A percentile compares a stretch with the other conserved stretches of the same genome.
phyloP scores from a whole-genome alignment of 2,329 filamentous ascomycete genomes.

The Biscogniauxia marginata region DNA sequence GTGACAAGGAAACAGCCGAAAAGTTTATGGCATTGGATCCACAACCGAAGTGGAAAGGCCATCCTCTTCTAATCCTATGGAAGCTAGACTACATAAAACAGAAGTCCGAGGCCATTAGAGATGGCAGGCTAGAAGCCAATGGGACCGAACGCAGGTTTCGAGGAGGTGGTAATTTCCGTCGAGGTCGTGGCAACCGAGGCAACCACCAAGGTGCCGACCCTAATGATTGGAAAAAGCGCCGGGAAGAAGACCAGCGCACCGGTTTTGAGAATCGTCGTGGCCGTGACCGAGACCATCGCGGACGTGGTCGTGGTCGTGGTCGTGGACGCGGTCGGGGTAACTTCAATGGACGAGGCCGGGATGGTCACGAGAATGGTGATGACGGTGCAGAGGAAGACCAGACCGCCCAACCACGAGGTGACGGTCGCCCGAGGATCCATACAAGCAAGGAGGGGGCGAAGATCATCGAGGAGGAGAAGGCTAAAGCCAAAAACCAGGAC shows the following conservation, averaged over 20 bases:
- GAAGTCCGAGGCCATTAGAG: conserved; percentile 70
- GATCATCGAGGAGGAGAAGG: conserved; percentile 31
- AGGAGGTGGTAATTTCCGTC: conserved; percentile 39
- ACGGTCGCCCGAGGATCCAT: conserved; percentile 44
- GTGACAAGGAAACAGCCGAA: conserved; percentile 72
- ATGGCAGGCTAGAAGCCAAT: conserved; percentile 66
- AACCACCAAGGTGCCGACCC: conserved; percentile 37
- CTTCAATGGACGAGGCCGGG: conserved; percentile 34
- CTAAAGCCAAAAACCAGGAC: conserved; percentile 17
- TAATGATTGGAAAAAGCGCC: conserved; percentile 64
- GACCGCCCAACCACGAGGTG: conserved; percentile 30
- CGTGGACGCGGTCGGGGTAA: conserved; percentile 43
- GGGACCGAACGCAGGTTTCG: conserved; percentile 33
- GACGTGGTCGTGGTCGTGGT: conserved; percentile 39
- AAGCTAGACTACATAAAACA: conserved; percentile 86
- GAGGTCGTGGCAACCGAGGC: conserved; percentile 36
- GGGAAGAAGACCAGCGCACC: conserved; percentile 60
- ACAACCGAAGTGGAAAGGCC: conserved; percentile 79
- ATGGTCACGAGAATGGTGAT: conserved; percentile 36
- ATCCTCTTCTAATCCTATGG: conserved; percentile 77
- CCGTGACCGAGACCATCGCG: conserved; percentile 29
- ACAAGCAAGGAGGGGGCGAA: conserved; percentile 40
- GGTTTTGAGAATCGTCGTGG: conserved; percentile 54
- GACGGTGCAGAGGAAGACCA: conserved; percentile 36
- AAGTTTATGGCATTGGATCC: conserved; percentile 78